These are phyloP conservation scores for Candida piceae DNA, from an alignment of 805 yeast genomes.

Conservation along the genomic window DNA sequence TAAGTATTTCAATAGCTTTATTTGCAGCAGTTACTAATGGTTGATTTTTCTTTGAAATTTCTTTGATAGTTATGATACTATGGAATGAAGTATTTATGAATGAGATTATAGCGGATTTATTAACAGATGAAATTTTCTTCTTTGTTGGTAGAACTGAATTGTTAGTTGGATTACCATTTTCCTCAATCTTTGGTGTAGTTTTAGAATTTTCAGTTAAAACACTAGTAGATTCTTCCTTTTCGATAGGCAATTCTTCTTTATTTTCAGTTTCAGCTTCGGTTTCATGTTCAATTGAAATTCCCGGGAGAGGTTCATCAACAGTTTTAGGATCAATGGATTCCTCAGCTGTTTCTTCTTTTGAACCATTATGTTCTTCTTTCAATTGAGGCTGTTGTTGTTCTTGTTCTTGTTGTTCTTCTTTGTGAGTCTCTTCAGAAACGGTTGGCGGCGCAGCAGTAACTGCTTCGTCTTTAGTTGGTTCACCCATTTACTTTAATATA, in stretches of 20 bases:
- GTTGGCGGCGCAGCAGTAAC: constrained; percentile 5
- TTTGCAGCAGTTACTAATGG: constrained; percentile 33
- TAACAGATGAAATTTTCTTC: constrained; percentile 7
- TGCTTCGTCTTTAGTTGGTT: constrained; percentile 3
- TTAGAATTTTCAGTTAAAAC: too few species aligned
- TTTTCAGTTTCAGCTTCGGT: too few species aligned
- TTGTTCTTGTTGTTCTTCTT: constrained; percentile 1
- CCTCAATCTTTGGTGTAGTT: too few species aligned
- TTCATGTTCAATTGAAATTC: neutral
- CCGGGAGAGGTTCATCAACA: neutral
- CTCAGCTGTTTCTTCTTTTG: neutral
- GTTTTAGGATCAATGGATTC: too few species aligned
- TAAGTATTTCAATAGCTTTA: constrained; percentile 39
- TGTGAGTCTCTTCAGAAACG: neutral
- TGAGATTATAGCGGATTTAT: constrained; percentile 27
- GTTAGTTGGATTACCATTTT: too few species aligned
- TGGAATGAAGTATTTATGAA: constrained; percentile 31
- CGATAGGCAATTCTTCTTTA: too few species aligned
- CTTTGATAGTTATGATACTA: constrained; percentile 26
- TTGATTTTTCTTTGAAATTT: constrained; percentile 39
- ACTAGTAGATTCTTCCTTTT: too few species aligned
- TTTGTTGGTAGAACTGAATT: too few species aligned
- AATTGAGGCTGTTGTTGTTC: neutral
- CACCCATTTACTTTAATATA: constrained; percentile 9
- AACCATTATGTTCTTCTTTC: neutral